Evolutionary conservation across 305 asterid species (phyloP).

Genomic region (Fraxinus albicans): DNA sequence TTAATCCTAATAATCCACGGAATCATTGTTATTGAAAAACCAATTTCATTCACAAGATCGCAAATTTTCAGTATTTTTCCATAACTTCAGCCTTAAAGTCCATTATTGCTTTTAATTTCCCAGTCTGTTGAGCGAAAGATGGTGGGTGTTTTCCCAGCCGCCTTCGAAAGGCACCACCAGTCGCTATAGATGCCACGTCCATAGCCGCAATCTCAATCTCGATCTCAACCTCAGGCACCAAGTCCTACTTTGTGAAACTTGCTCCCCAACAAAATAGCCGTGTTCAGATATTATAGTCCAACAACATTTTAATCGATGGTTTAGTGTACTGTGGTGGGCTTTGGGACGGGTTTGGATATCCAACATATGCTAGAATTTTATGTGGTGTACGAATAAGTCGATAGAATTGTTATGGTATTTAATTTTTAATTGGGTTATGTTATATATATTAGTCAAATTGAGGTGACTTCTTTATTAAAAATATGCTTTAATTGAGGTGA

Average conservation of each 20-base stretch:
- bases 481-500: too few species aligned
- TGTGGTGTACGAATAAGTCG: background rate
- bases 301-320: slow-evolving; percentile 28
- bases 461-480: too few species aligned
- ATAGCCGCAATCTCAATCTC: slow-evolving; percentile 27
- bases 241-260: slow-evolving; percentile 30
- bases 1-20: slow-evolving; percentile 1
- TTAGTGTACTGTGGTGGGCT: too few species aligned
- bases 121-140: slow-evolving; percentile 26
- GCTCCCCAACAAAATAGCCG: slow-evolving; percentile 24
- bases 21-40: background rate
- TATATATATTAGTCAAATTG: too few species aligned
- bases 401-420: too few species aligned
- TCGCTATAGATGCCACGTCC: slow-evolving; percentile 19
- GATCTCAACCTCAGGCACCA: slow-evolving; percentile 10
- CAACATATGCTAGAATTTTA: background rate
- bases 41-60: background rate
- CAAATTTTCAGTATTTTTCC: slow-evolving; percentile 1
- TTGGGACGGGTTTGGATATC: background rate
- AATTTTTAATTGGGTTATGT: too few species aligned
- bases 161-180: slow-evolving; percentile 16
- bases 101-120: slow-evolving; percentile 23
- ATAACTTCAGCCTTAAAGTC: slow-evolving; percentile 21
- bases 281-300: slow-evolving; percentile 37
- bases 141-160: slow-evolving; percentile 56